Base-by-base conservation (phyloP, 129 eudicot genomes). In the Arctium minus region DNA sequence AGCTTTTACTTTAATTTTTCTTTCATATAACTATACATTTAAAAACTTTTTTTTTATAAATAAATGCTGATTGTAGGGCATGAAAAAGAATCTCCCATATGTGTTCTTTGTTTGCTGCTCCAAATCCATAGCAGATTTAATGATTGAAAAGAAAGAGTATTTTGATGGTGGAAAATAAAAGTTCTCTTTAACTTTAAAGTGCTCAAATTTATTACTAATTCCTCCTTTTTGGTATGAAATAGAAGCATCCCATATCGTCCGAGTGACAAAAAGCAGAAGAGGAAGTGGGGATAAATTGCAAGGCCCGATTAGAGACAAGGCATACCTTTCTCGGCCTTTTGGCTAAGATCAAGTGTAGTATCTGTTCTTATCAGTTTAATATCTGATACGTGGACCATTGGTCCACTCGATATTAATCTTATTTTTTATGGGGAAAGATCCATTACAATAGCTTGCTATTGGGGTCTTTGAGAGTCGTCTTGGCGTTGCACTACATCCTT, bases 291-390 rank as follows among this genome's bases (percentile, higher is more conserved):
- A 56, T 56, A 56, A 56, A 13, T 2, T 2, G 6, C 6, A 56
- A 56, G 65, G 65, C 65, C 65, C 2, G 15, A 15, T 0, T 13
- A 3, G 22, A 11, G 17, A 4, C 27, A 7, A 46, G 56, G 80
- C 92, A 88, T 91, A 89, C 96, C 96, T 91, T 91, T 91, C 93
- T 89, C 93, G 96, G 96, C 96, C 93, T 91, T 92, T 88, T 89
- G 97, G 93, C 88, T 89, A 89, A 92, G 92, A 89, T 89, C 92
- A 88, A 89, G 92, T 86, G 92, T 89, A 90, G 92, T 90, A 90
- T 90, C 92, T 92, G 94, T 92, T 90, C 94, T 90, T 92, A 92
- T 92, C 94, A 78, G 84, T 86, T 22, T 22, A 22, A 79, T 75
- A 72, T 42, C n/a, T 38, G 17, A 11, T 22, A 22, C 0, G 27